Evolutionary conservation across 1,284 basidiomycete genomes (phyloP).

Genomic region (Fomitopsis betulina): DNA sequence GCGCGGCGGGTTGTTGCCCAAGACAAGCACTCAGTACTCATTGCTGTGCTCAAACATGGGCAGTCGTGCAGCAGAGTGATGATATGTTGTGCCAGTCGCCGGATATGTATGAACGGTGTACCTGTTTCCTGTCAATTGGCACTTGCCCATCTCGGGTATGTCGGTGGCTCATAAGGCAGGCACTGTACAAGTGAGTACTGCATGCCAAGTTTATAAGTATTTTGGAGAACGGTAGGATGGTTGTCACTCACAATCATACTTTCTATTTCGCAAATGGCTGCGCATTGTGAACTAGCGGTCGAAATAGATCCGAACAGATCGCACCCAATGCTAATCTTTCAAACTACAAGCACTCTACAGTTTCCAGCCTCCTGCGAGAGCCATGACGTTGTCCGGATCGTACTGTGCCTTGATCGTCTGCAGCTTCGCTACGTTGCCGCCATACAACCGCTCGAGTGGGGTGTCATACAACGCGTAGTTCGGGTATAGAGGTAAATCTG

Average conservation of each 20-base stretch:
- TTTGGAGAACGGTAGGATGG: too few species aligned
- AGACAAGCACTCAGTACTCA: too few species aligned
- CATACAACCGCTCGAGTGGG: slow-evolving; percentile 41
- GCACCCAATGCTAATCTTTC: too few species aligned
- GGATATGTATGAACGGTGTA: too few species aligned
- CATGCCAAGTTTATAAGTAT: too few species aligned
- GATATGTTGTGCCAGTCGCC: too few species aligned
- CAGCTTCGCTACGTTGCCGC: slow-evolving; percentile 39
- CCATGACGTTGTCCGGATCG: slow-evolving; percentile 52
- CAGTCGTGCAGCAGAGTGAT: too few species aligned
- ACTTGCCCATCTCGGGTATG: not conserved
- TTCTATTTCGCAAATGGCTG: too few species aligned
- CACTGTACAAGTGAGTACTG: not conserved
- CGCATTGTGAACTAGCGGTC: too few species aligned
- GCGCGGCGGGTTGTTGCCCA: not conserved
- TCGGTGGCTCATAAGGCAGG: not conserved
- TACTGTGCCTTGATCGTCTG: slow-evolving; percentile 34
- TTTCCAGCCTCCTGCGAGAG: slow-evolving; percentile 50
- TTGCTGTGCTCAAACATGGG: not conserved
- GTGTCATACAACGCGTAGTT: slow-evolving; percentile 51
- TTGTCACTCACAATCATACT: too few species aligned
- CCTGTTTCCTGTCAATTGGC: not conserved
- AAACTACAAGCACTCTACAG: slow-evolving; percentile 10
- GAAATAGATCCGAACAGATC: too few species aligned
- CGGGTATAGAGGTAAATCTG: slow-evolving; percentile 32